A percentile compares a stretch with the other conserved stretches of the same genome.
Conservation (phyloP, 371 early-diverging fungal species). For the Mortierella sp. region DNA sequence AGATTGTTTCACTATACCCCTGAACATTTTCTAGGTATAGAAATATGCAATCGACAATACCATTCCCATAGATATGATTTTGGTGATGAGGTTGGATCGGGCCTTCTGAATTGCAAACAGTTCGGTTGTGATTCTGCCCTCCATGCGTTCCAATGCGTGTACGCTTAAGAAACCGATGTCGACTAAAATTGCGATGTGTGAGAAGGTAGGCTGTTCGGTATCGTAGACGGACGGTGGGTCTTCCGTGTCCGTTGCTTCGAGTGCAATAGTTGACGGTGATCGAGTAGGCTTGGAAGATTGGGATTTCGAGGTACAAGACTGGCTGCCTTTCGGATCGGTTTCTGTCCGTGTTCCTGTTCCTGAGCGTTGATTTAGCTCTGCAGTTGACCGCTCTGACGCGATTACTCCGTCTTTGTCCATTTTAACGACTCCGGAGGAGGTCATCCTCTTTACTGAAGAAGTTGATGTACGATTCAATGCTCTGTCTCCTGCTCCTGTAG, state of each 20-base stretch:
- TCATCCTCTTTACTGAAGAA: background rate
- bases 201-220: slow-evolving; percentile 38
- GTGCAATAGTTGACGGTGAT: background rate
- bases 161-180: slow-evolving; percentile 44
- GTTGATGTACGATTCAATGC: background rate
- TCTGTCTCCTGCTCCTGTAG: background rate
- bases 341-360: background rate
- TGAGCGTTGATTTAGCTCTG: background rate
- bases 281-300: background rate
- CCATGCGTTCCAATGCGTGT: slow-evolving; percentile 29
- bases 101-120: slow-evolving; percentile 50
- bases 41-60: slow-evolving; percentile 15
- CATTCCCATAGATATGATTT: slow-evolving; percentile 51
- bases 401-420: background rate
- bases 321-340: background rate
- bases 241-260: background rate
- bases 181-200: slow-evolving; percentile 38
- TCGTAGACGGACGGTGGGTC: slow-evolving; percentile 12
- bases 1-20: background rate
- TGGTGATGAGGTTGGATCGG: slow-evolving; percentile 47
- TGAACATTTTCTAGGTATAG: no score
- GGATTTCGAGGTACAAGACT: background rate
- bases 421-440: background rate
- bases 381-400: no score
- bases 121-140: background rate